Base-by-base conservation (phyloP, 2,329 filamentous ascomycete genomes). In the Myrmaecium sp. region DNA sequence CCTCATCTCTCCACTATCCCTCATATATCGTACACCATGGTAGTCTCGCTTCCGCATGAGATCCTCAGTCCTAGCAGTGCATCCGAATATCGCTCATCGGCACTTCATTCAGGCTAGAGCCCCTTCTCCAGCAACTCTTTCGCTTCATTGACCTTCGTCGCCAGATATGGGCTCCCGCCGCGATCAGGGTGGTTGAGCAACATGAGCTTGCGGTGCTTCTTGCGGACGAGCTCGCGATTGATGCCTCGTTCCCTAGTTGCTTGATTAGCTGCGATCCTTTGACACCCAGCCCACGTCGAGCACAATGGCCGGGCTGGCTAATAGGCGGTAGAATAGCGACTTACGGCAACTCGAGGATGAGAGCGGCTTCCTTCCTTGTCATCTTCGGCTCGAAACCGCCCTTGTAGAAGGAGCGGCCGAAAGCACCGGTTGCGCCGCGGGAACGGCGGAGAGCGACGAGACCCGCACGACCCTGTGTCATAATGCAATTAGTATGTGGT, bases 81-180 rank as follows among this genome's bases (percentile, higher is more conserved):
- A n/a, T n/a, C n/a, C n/a, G n/a, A n/a, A n/a, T n/a, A n/a, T n/a
- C n/a, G n/a, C n/a, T n/a, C n/a, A n/a, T n/a, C n/a, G n/a, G n/a
- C n/a, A n/a, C n/a, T n/a, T n/a, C n/a, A n/a, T n/a, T n/a, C n/a
- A n/a, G n/a, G n/a, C n/a, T n/a, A n/a, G n/a, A n/a, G n/a, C n/a
- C n/a, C n/a, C 55, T 93, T 94, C 51, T 98, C 89, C 39, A 98
- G 51, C 36, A 95, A 70, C 51, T 95, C 86, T 56, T 98, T 98
- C 20, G 89, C 89, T 54, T 98, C 89, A 57, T 98, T 98, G 49
- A 98, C 78, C 56, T 98, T 98, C 28, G 84, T 94, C 9, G 89
- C 89, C 23, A 98, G 60, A 50, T 95, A 98, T 5, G 89, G 89
- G 48, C 83, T 94, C 20, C 89, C 89, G 38, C 89, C 89, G 47